Evolutionary conservation across 495 filamentous ascomycete genomes (phyloP), one percentile per base, ranked within the genome.

Genomic region (Pyrenopolyporus hunteri): DNA sequence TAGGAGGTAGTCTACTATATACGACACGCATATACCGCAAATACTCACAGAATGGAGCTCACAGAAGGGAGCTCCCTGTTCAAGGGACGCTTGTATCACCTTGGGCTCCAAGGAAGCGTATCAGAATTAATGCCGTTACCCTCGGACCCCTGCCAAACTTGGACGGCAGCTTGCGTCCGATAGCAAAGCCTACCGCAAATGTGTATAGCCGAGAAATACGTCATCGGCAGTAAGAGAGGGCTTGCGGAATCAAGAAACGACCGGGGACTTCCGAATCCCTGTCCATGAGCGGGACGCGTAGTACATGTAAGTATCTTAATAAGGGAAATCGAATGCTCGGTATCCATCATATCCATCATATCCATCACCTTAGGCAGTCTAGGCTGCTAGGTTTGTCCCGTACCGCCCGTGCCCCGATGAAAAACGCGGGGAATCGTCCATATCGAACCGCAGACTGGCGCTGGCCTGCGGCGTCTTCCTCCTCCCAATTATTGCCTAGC

Each of bases 401-500:
- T 51, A 32, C 50, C 56, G 39, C 25, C 39, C 46, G 57, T 36
- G 25, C 31, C 51, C 52, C 37, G 29, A 55, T 42, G 52, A 31
- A 50, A 61, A 61, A 55, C 57, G 63, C 63, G 57, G 57, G 57
- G 45, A 35, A 57, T 61, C 51, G 26, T 28, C 56, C 17, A 23
- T 49, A 33, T 43, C 32, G 37, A 50, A 35, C 57, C 51, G 44
- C 50, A 52, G 55, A 16, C 37, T 42, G 44, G 52, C 46, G 63
- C 51, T 51, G 57, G 46, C n/a, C 57, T 39, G 63, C 63, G 51
- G 51, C 57, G 63, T 45, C 31, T 20, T 53, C 11, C 35, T 53
- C 14, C 46, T 61, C 63, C 63, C 63, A 66, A 66, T 66, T 57
- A 66, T 37, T 37, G 51, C 28, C 49, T 19, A 25, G 23, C 16